Evolutionary conservation across 306 rosid species (phyloP), one percentile per base, ranked within the genome.

Genomic region (Prosopis cineraria): DNA sequence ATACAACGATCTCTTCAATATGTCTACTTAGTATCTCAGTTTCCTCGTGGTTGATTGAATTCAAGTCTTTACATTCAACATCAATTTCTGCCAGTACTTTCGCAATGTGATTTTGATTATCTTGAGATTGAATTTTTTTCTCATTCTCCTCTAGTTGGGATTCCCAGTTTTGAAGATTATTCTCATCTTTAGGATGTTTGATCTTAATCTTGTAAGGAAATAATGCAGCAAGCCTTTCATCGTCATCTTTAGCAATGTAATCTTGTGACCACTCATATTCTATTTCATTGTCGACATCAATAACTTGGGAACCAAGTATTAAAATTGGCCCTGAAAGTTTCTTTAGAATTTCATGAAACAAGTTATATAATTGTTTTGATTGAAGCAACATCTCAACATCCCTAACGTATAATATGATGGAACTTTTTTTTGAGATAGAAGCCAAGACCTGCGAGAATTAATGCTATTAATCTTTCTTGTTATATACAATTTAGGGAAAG

Each of bases 61-160:
- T 89, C 65, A 94, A 73, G 80, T 94, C 97, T 25, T 90, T 87
- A 60, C 97, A 94, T 47, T 92, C 97, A 59, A 92, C 88, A 84
- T 94, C 97, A 79, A 89, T 94, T 66, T 83, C 91, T 1, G 97
- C 91, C 22, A 94, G 95, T 24, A 87, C 93, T 81, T 88, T 90
- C 7, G 92, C 87, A 68, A 94, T 92, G 85, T 89, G 97, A 83
- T 94, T 90, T 84, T 88, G 87, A 85, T 89, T 92, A 85, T 94
- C 98, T 76, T 89, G 88, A 74, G 81, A 84, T 74, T 90, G 89
- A 75, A 87, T 80, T 70, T 10, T 39, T 89, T 82, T 87, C 88
- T 87, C 87, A 85, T 87, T 92, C 73, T 88, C 85, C 86, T 90
- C 93, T 11, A 92, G 84, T 81, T 86, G 88, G 27, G 84, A 82